A percentile compares a stretch with the other conserved stretches of the same genome.
phyloP scores from a whole-genome alignment of 495 filamentous ascomycete genomes.

The Trichoderma gamsii region DNA sequence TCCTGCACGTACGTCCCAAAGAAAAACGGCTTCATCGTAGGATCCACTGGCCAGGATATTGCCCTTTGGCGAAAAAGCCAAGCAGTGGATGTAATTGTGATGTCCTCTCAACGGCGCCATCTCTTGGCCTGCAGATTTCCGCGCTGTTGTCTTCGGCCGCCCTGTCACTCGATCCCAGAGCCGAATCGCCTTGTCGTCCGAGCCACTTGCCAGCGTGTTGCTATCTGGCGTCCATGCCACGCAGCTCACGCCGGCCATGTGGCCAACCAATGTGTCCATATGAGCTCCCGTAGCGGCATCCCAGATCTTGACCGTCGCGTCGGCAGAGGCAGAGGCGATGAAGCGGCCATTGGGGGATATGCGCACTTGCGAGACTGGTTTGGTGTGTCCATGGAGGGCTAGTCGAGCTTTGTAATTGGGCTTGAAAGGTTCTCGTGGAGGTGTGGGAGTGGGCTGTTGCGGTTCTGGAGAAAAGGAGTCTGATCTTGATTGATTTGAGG shows the following conservation, averaged over 20 bases:
- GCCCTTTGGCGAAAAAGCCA: conserved; percentile 92
- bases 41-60: conserved; percentile 92
- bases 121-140: conserved; percentile 15
- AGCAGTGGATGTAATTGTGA: conserved; percentile 89
- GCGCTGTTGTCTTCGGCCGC: conserved; percentile 25
- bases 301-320: conserved; percentile 87
- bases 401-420: conserved; percentile 35
- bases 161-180: conserved; percentile 83
- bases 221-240: conserved; percentile 89
- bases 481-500: conserved; percentile 5
- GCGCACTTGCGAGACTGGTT: conserved; percentile 75
- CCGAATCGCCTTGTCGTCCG: conserved; percentile 92
- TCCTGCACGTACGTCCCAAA: conserved; percentile 90
- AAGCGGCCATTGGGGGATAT: conserved; percentile 85
- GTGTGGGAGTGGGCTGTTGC: conserved; percentile 15
- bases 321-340: conserved; percentile 87
- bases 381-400: conserved; percentile 62
- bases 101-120: conserved; percentile 68
- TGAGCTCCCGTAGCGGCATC: conserved; percentile 68
- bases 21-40: conserved; percentile 93
- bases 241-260: conserved; percentile 85
- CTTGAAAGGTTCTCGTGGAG: conserved; percentile 23
- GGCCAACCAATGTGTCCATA: conserved; percentile 83
- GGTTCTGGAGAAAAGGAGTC: conserved; percentile 18
- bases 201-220: conserved; percentile 77